Evolutionary conservation across 208 protist species (phyloP).

Genomic region (Trypanosoma melophagium): DNA sequence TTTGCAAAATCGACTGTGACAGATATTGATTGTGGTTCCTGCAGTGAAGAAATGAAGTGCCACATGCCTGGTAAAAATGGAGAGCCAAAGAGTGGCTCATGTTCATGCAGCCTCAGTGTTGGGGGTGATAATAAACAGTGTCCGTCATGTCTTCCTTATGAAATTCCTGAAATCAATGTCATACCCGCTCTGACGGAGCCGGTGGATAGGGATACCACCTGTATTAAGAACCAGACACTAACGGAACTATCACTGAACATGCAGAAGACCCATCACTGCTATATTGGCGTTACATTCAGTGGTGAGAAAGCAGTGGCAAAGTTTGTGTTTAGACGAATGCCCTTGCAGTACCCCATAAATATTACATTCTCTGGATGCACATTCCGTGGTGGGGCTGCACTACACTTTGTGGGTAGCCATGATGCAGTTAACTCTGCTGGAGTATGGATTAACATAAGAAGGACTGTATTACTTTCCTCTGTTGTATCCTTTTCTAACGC

Average conservation of each 20-base stretch:
- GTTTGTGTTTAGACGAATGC: constrained; percentile 8
- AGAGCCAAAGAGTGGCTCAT: neutral
- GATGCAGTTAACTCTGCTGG: constrained; percentile 9
- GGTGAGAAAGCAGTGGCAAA: neutral
- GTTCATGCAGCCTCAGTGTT: neutral
- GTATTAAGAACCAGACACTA: constrained; percentile 2
- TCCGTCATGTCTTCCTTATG: neutral
- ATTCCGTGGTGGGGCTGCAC: constrained; percentile 6
- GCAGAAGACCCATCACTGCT: constrained; percentile 19
- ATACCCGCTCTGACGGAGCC: neutral
- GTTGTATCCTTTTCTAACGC: constrained; percentile 15
- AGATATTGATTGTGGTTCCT: neutral
- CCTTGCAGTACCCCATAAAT: constrained; percentile 7
- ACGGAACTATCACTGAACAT: constrained; percentile 9
- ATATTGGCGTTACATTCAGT: constrained; percentile 16
- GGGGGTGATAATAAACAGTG: neutral
- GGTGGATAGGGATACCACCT: neutral
- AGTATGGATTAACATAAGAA: constrained; percentile 4
- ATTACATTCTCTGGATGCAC: constrained; percentile 12
- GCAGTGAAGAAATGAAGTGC: neutral
- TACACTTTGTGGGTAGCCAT: constrained; percentile 9
- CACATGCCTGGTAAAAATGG: neutral
- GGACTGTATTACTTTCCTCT: constrained; percentile 7
- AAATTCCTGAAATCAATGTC: neutral
- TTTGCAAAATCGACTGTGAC: neutral